Percentiles rank a stretch among this genome's conserved stretches.
Conservation (phyloP, 1,284 basidiomycete species). For the Anthracocystis setariae region DNA sequence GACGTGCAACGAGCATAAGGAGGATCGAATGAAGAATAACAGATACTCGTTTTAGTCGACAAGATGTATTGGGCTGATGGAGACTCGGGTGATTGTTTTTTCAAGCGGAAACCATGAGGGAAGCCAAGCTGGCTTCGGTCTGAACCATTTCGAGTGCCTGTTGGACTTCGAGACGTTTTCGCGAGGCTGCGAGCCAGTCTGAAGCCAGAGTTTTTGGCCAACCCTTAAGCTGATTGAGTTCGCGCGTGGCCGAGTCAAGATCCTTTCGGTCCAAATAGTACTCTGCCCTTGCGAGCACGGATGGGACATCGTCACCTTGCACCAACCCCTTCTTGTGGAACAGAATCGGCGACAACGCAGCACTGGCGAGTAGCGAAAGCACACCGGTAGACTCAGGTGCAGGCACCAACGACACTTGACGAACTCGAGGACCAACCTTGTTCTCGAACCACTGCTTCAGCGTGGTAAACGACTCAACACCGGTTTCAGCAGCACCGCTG, state of each 20-base stretch:
- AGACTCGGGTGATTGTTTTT: not conserved
- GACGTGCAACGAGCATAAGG: too few species aligned
- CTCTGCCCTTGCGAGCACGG: constrained; percentile 88
- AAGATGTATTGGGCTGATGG: too few species aligned
- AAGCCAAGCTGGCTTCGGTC: constrained; percentile 77
- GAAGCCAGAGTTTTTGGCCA: constrained; percentile 82
- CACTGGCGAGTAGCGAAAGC: constrained; percentile 84
- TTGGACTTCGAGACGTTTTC: constrained; percentile 87
- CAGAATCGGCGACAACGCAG: constrained; percentile 78
- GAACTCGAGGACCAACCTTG: constrained; percentile 84
- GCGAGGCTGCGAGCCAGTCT: constrained; percentile 92
- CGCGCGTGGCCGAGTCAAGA: constrained; percentile 86
- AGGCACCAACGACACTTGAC: constrained; percentile 83
- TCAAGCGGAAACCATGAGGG: constrained; percentile 69
- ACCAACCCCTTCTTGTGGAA: constrained; percentile 79
- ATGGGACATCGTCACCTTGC: constrained; percentile 83
- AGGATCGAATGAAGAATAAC: too few species aligned
- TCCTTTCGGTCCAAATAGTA: constrained; percentile 90
- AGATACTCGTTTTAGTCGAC: too few species aligned
- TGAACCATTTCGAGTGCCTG: constrained; percentile 92
- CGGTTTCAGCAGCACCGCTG: constrained; percentile 78
- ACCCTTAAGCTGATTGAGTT: constrained; percentile 84
- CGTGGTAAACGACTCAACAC: constrained; percentile 88
- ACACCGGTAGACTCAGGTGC: constrained; percentile 83
- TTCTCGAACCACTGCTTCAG: constrained; percentile 89